Base-by-base conservation (phyloP, 805 yeast species). In the Metschnikowia noctiluminum region DNA sequence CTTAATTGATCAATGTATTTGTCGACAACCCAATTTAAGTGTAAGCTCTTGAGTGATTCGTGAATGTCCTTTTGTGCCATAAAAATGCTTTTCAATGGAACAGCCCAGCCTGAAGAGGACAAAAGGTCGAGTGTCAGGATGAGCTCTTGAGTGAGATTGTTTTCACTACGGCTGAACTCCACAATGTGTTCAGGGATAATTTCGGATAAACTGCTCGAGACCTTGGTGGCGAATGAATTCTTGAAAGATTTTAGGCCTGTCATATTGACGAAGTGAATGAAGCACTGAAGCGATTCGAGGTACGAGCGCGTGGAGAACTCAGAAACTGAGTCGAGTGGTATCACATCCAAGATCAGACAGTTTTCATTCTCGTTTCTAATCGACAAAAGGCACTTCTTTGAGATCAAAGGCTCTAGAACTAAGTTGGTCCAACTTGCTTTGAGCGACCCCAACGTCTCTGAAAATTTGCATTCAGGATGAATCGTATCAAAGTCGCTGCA, bases 1-100 rank as follows among this genome's bases (percentile, higher is more conserved):
- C 72, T 57, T 15, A 71, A 58, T 42, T 54, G 53, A 37, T 66
- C 61, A 35, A 72, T 64, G 50, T 62, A 70, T 38, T 62, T 64
- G 39, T 69, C 70, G 12, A 62, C 50, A 2, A 64, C 46, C 70
- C 72, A 70, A 41, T 70, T 62, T 34, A 52, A 38, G 48, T 70
- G 60, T 32, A 71, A 56, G 15, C 52, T 55, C 34, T 63, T 55
- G 42, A 71, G 55, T 21, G 63, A 58, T 7, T 60, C 64, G 14
- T 61, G 54, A 27, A 65, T 49, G 11, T 57, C 55, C 21, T 46
- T 54, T 7, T 48, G 50, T 8, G 59, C 49, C 39, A 35, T 49
- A 38, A 53, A 52, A 14, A 46, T 52, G 16, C 49, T 49, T 10
- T 61, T 51, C 12, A 64, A 53, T 0, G 66, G 59, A 30, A 66